Percentiles rank a stretch among this genome's conserved stretches.
Evolutionary conservation across 805 yeast genomes (phyloP).

Genomic region (Candida argentea): DNA sequence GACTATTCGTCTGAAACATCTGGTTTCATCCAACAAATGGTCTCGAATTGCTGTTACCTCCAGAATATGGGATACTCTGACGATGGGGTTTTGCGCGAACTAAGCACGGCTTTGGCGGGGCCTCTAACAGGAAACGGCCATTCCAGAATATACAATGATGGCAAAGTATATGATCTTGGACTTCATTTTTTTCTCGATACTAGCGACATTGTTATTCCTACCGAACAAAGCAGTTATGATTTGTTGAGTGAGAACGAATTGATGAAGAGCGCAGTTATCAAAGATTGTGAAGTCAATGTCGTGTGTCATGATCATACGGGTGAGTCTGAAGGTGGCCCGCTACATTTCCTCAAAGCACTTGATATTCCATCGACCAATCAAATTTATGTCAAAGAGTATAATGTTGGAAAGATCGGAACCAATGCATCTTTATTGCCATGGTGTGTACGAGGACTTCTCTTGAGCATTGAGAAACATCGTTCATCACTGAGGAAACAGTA

Average conservation of each 20-base stretch:
- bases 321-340: slow-evolving; percentile 7
- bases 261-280: not conserved
- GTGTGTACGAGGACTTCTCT: slow-evolving; percentile 78
- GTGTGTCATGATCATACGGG: slow-evolving; percentile 4
- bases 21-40: slow-evolving; percentile 62
- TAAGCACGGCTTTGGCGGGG: slow-evolving; percentile 68
- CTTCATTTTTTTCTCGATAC: slow-evolving; percentile 69
- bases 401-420: slow-evolving; percentile 53
- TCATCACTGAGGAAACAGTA: slow-evolving; percentile 32
- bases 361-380: slow-evolving; percentile 23
- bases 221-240: slow-evolving; percentile 4
- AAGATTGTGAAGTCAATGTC: not conserved
- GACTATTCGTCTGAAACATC: slow-evolving; percentile 79
- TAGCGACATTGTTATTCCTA: slow-evolving; percentile 41
- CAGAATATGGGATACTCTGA: slow-evolving; percentile 74
- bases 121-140: slow-evolving; percentile 94
- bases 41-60: slow-evolving; percentile 62
- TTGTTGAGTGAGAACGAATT: slow-evolving; percentile 1
- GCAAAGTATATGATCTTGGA: slow-evolving; percentile 75
- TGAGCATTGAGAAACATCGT: slow-evolving; percentile 44
- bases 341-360: slow-evolving; percentile 4
- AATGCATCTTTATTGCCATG: slow-evolving; percentile 89
- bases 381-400: slow-evolving; percentile 37
- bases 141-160: slow-evolving; percentile 78
- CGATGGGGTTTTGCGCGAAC: slow-evolving; percentile 77